These are phyloP conservation scores for Elsinoe necatrix DNA, from an alignment of 2,329 filamentous ascomycete genomes.

Conservation along the genomic window DNA sequence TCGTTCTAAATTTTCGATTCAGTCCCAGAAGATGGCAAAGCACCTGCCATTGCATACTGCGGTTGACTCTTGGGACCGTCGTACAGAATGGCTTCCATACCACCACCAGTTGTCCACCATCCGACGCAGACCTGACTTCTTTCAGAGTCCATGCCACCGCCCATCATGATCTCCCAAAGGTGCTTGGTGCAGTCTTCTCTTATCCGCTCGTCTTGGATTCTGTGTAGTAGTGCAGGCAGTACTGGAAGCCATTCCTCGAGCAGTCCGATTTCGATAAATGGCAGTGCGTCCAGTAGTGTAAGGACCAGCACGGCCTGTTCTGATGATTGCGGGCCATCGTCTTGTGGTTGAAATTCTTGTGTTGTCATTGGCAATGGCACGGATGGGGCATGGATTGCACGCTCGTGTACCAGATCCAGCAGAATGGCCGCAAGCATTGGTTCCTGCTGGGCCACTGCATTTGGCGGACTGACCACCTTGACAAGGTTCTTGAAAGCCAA, in stretches of 20 bases:
- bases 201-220: conserved; percentile 54
- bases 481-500: conserved; percentile 80
- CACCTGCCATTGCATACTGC: conserved; percentile 11
- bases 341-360: conserved; percentile 15
- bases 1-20: conserved; percentile 3
- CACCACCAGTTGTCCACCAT: conserved; percentile 71
- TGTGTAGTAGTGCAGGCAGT: conserved; percentile 58
- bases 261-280: conserved; percentile 59
- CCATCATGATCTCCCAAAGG: conserved; percentile 71
- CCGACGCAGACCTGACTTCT: conserved; percentile 67
- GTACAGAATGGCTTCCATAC: conserved; percentile 48
- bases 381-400: conserved; percentile 49
- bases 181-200: conserved; percentile 58
- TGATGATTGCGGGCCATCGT: conserved; percentile 43
- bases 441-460: conserved; percentile 61
- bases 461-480: conserved; percentile 72
- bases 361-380: conserved; percentile 26
- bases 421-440: conserved; percentile 72
- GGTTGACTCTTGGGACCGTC: conserved; percentile 27
- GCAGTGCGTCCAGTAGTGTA: conserved; percentile 70
- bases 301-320: conserved; percentile 71
- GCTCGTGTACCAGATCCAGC: conserved; percentile 66
- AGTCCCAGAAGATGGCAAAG: not conserved
- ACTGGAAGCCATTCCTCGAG: conserved; percentile 75
- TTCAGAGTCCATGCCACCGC: conserved; percentile 83